A percentile compares a stretch with the other conserved stretches of the same genome.
Conservation (phyloP, 208 protist species). For the Leishmania arabica region DNA sequence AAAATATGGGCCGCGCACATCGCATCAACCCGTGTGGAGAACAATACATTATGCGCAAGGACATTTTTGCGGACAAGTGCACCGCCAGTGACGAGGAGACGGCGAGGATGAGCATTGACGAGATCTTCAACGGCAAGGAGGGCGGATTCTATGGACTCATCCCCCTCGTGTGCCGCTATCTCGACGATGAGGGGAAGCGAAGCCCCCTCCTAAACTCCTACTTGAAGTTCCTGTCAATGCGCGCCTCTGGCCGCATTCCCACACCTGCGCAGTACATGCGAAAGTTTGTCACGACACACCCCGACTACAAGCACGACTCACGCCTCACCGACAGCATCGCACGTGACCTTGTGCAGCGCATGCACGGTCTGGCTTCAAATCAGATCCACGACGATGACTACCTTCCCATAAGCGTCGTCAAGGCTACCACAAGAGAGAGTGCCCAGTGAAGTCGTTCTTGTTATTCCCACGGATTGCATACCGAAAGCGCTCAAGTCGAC, state of each 20-base stretch:
- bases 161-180: conserved; percentile 89
- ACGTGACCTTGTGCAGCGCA: conserved; percentile 83
- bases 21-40: conserved; percentile 83
- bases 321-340: conserved; percentile 90
- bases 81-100: conserved; percentile 60
- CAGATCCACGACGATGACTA: conserved; percentile 52
- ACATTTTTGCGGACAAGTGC: conserved; percentile 68
- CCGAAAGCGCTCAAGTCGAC: not conserved
- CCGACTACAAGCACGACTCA: conserved; percentile 96
- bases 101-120: conserved; percentile 91
- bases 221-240: conserved; percentile 91
- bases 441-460: not conserved
- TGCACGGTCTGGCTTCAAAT: conserved; percentile 59
- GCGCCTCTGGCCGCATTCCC: conserved; percentile 93
- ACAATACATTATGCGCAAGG: conserved; percentile 95
- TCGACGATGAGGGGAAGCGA: conserved; percentile 75
- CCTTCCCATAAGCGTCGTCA: conserved; percentile 56
- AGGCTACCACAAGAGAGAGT: conserved; percentile 32
- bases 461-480: not conserved
- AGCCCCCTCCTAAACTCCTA: conserved; percentile 82
- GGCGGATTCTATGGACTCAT: conserved; percentile 93
- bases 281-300: conserved; percentile 93
- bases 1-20: conserved; percentile 97
- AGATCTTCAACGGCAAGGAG: conserved; percentile 96
- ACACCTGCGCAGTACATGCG: conserved; percentile 95